Base-by-base conservation (phyloP, 2,329 filamentous ascomycete genomes). In the Cryphonectria naterciae region DNA sequence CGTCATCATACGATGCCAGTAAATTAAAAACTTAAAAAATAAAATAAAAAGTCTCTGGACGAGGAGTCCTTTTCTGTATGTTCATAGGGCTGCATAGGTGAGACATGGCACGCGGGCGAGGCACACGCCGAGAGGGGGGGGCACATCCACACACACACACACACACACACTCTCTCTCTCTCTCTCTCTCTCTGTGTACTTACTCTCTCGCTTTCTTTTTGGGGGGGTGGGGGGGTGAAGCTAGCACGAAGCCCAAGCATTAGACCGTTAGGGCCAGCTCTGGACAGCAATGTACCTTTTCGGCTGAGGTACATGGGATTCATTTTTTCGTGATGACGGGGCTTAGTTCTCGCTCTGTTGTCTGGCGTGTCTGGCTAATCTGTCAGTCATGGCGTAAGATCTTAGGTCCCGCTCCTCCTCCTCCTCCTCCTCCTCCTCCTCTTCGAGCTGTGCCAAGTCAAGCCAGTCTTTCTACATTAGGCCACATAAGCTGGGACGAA, bases 11-110 rank as follows among this genome's bases (percentile, higher is more conserved):
- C 64, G 32, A 13, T 32, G n/a, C 32, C 28, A 25, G 10, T 25
- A 5, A 35, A 49, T 3, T n/a, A n/a, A n/a, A 37, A 49, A 25
- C 3, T 32, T 32, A 4, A 32, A 32, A 56, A 4, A 46, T 19
- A 37, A 54, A 52, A 37, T 52, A 4, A 35, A n/a, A n/a, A 37
- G n/a, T 43, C 37, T 39, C 37, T 39, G 37, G 46, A 22, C 19
- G 46, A 35, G 28, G 25, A 32, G 6, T 39, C 62, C 39, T 10
- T 11, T 69, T 46, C 62, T 61, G 49, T 62, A 61, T 39, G 67
- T 28, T 54, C 32, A 65, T 69, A 69, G 62, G 68, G 68, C 68
- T 69, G 68, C 60, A 35, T 17, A 15, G 52, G 52, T 54, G 64
- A 66, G 64, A 61, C 66, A 61, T 63, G 46, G 58, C 41, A 11